Percentiles rank a stretch among this genome's conserved stretches.
Conservation (phyloP, 805 yeast genomes). For the Candida mattraensis region DNA sequence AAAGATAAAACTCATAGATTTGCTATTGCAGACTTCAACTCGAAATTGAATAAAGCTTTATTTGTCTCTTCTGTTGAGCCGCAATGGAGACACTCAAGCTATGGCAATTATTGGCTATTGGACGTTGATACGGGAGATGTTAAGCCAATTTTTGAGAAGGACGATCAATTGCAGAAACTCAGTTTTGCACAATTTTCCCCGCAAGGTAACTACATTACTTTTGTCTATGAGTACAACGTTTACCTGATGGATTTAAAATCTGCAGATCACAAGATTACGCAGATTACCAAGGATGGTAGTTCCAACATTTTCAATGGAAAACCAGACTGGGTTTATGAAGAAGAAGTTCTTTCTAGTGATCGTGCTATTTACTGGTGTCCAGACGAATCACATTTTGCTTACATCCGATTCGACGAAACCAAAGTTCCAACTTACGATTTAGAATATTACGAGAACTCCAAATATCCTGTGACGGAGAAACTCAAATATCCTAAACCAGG, state of each 20-base stretch:
- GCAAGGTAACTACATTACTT: constrained; percentile 51
- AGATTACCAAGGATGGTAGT: constrained; percentile 54
- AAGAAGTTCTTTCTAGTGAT: constrained; percentile 65
- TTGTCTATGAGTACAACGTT: constrained; percentile 55
- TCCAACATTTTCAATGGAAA: constrained; percentile 58
- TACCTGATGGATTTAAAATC: constrained; percentile 43
- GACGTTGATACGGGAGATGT: constrained; percentile 40
- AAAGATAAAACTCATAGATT: constrained; percentile 41
- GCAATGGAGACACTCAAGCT: constrained; percentile 72
- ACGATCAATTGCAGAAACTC: constrained; percentile 33
- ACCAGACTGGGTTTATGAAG: constrained; percentile 86
- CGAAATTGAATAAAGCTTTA: constrained; percentile 49
- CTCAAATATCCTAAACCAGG: constrained; percentile 79
- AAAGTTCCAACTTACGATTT: constrained; percentile 52
- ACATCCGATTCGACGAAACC: constrained; percentile 58
- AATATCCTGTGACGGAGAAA: constrained; percentile 47
- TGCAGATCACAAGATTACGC: constrained; percentile 21
- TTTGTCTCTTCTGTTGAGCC: constrained; percentile 48
- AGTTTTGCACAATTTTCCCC: constrained; percentile 69
- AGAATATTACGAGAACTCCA: constrained; percentile 46
- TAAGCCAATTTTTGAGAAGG: constrained; percentile 25
- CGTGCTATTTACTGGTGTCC: constrained; percentile 74
- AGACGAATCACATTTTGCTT: constrained; percentile 55
- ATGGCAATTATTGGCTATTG: constrained; percentile 60
- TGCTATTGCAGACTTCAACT: constrained; percentile 43